Evolutionary conservation across 441 rosid genomes (phyloP), one percentile per base, ranked within the genome.

Genomic region (Codiaeum variegatum): DNA sequence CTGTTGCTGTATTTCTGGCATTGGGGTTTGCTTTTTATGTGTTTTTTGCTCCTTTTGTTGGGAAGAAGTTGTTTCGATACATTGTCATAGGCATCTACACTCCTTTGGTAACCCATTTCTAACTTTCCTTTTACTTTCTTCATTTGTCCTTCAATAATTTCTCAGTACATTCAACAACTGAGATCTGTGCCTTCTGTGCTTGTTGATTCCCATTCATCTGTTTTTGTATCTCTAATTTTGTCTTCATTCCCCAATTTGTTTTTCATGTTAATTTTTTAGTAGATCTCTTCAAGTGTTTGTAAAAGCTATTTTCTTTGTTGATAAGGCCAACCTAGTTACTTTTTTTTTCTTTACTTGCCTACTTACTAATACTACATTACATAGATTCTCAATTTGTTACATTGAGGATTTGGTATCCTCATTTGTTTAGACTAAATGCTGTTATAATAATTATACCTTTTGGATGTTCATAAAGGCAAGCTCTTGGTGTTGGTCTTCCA

Each of bases 21-120:
- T 71, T 95, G 85, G 99, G 97, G 75, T 93, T 93, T 82, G 99
- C 98, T 69, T 93, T 88, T 87, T 95, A 93, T 80, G 99, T 95
- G 80, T 91, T 93, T 90, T 95, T 95, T 83, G 97, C 97, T 72
- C 99, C 99, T 12, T 95, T 95, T 80, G 95, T 91, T 66, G 99
- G 99, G 77, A 91, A 75, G 81, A 87, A 84, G 88, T 81, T 83
- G 34, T 84, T 88, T 76, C 99, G 89, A 81, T 87, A 88, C 73
- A 76, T 93, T 81, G 88, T 80, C 31, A 91, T 87, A 83, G 97
- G 97, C 74, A 87, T 95, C 83, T 95, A 95, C 86, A 91, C 97
- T 81, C 98, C 97, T 49, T 87, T 95, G 75, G 99, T 95, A 81
- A 87, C 83, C 70, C 72, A 13, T 72, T 76, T 77, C 52, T 59